Evolutionary conservation across 2,329 filamentous ascomycete species (phyloP).

Genomic region (Botryotinia calthae): DNA sequence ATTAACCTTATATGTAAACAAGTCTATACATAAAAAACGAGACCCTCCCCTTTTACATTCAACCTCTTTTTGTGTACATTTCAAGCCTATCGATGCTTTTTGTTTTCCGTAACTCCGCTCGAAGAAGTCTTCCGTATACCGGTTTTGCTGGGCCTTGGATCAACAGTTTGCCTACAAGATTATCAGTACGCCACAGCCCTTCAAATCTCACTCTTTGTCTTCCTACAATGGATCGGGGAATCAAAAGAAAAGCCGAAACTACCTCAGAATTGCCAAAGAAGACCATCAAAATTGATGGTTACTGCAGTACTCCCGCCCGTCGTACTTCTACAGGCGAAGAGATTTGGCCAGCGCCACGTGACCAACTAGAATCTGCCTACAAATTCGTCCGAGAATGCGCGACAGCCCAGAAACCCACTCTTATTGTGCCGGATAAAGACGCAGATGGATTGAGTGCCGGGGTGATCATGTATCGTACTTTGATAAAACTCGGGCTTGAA

Average conservation of each 20-base stretch:
- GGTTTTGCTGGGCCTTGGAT: neutral
- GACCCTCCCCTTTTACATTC: neutral
- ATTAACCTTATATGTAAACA: neutral
- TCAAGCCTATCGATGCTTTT: neutral
- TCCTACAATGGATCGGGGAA: slow-evolving; percentile 16
- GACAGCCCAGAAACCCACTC: slow-evolving; percentile 47
- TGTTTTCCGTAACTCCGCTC: neutral
- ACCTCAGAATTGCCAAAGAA: slow-evolving; percentile 22
- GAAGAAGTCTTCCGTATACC: neutral
- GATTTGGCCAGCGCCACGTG: slow-evolving; percentile 60
- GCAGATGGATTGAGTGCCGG: slow-evolving; percentile 65
- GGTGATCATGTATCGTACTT: slow-evolving; percentile 58
- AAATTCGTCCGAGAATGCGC: slow-evolving; percentile 58
- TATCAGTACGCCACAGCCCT: neutral
- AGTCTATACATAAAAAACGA: neutral
- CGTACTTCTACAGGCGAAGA: slow-evolving; percentile 30
- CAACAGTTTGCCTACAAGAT: neutral
- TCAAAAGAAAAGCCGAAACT: slow-evolving; percentile 27
- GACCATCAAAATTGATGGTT: slow-evolving; percentile 29
- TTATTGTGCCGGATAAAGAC: slow-evolving; percentile 68
- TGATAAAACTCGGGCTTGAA: slow-evolving; percentile 57
- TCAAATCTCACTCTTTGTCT: neutral
- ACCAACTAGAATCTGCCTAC: slow-evolving; percentile 54
- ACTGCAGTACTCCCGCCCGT: slow-evolving; percentile 27
- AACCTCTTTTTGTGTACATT: neutral